Conservation (phyloP, 306 rosid genomes). For the Rosa multiflora region DNA sequence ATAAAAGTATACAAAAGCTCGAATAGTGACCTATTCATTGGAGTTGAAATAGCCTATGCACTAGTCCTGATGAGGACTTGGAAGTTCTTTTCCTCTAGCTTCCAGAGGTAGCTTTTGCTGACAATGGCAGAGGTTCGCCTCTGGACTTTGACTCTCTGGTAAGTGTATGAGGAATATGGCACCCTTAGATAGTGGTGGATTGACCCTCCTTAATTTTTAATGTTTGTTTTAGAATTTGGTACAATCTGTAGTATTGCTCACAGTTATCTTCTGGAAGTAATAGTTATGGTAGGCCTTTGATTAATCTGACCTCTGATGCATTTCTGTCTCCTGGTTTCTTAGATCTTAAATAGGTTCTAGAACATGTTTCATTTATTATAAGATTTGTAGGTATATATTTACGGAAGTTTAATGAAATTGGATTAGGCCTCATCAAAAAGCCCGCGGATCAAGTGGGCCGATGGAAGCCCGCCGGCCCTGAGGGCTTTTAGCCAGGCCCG, state of each 20-base stretch:
- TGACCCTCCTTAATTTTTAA: not conserved
- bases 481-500: no score
- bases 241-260: not conserved
- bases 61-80: constrained; percentile 5
- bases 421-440: no score
- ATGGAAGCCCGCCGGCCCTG: no score
- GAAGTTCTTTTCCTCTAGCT: constrained; percentile 3
- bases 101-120: constrained; percentile 24
- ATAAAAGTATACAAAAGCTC: constrained; percentile 37
- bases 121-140: constrained; percentile 19
- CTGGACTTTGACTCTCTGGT: constrained; percentile 32
- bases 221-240: constrained; percentile 10
- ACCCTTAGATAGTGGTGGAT: constrained; percentile 24
- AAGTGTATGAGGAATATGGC: constrained; percentile 16
- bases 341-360: not conserved
- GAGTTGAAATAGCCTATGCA: constrained; percentile 24
- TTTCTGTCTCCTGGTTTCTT: not conserved
- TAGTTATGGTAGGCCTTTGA: not conserved
- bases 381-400: no score
- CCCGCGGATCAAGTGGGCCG: no score
- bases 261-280: not conserved
- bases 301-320: constrained; percentile 7
- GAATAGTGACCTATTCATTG: constrained; percentile 20
- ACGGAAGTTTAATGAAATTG: no score
- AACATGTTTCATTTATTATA: no score